Evolutionary conservation across 257 asterid genomes (phyloP), one percentile per base, ranked within the genome.

Genomic region (Fraxinus cuspidata): DNA sequence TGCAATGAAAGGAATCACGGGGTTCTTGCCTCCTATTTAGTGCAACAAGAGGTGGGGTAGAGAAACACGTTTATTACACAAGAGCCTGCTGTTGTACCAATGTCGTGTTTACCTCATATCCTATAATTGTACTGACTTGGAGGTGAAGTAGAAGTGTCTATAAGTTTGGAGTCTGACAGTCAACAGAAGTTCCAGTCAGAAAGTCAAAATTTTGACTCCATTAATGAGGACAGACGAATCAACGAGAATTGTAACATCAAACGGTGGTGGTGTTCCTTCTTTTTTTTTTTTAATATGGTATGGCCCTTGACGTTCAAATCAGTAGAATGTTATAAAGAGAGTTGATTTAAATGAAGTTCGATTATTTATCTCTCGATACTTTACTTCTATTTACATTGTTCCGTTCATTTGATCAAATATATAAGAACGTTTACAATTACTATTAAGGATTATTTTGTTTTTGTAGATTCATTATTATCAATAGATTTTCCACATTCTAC

Each of bases 1-100:
- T 70, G 64, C 65, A 70, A 78, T 80, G 44, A 84, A 73, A 77
- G 77, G 82, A 72, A 73, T 87, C 88, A 87, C 90, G 88, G 81
- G 90, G 77, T 65, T 75, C 77, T 64, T 74, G 84, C 77, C 58
- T 47, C 64, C 71, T 82, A 79, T 73, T 78, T 29, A 42, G 74
- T 63, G 82, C 72, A 70, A 44, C 67, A 32, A 56, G 47, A 74
- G 69, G 69, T 29, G 69, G 21, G 11, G 13, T 49, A 16, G 21
- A 53, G 19, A 12, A 51, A 18, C 63, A 25, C 31, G 31, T 53
- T 56, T 34, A 27, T 23, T 78, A 4, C 47, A 31, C 74, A 47
- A 34, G 28, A 44, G 35, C 13, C 37, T 34, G 72, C 47, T 42
- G 31, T 1, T 21, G 34, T 23, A 13, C 58, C 44, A 21, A 58